phyloP scores from a whole-genome alignment of 345 rosid species.

The Sonneratia alba region DNA sequence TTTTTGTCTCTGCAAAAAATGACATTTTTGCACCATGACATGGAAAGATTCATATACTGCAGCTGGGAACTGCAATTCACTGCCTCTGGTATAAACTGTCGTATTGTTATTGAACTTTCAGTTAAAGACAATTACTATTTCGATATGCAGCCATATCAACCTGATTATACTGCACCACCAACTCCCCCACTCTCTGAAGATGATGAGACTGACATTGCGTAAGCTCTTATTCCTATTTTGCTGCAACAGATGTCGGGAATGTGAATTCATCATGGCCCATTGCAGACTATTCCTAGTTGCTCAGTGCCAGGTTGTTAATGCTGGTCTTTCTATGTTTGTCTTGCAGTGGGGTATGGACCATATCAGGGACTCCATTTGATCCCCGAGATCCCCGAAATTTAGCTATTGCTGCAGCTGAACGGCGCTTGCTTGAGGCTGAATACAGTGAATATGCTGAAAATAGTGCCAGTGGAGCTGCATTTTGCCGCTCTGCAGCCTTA shows the following conservation, averaged over 20 bases:
- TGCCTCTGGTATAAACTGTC: neutral
- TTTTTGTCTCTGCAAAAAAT: neutral
- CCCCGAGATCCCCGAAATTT: slow-evolving; percentile 69
- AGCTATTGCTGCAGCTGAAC: slow-evolving; percentile 91
- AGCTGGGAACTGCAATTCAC: neutral
- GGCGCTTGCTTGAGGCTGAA: slow-evolving; percentile 79
- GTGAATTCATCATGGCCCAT: neutral
- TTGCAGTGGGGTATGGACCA: slow-evolving; percentile 66
- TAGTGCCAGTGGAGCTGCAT: slow-evolving; percentile 91
- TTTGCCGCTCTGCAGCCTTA: slow-evolving; percentile 92
- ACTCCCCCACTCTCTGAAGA: slow-evolving; percentile 49
- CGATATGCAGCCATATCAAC: slow-evolving; percentile 56
- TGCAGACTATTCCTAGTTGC: neutral
- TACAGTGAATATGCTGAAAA: slow-evolving; percentile 81
- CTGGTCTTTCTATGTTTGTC: slow-evolving; percentile 10
- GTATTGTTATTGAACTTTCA: neutral
- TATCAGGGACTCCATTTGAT: slow-evolving; percentile 70
- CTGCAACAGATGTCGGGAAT: neutral
- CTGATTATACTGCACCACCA: slow-evolving; percentile 87
- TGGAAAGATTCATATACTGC: neutral
- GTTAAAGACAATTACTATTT: neutral
- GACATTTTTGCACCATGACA: neutral
- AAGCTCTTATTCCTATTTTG: slow-evolving; percentile 14
- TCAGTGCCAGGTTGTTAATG: neutral
- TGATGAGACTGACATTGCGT: slow-evolving; percentile 71